A percentile compares a stretch with the other conserved stretches of the same genome.
Evolutionary conservation across 192 early-diverging fungal genomes (phyloP).

Genomic region (Cladochytrium replicatum): DNA sequence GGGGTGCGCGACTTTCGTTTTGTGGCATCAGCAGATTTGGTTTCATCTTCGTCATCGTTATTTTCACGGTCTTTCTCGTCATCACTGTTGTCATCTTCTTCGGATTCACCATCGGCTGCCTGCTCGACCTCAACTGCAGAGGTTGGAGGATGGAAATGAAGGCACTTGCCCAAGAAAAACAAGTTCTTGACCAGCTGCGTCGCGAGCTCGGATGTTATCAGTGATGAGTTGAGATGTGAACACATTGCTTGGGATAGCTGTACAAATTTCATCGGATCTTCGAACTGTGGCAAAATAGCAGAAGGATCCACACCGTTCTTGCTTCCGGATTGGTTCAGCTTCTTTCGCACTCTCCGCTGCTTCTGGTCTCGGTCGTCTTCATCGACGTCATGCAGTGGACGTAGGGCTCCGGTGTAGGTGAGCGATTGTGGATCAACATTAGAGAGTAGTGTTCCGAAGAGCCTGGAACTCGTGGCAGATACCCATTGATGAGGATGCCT

Average conservation of each 20-base stretch:
- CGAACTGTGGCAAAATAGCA: too few relatives aligned
- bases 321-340: too few relatives aligned
- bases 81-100: slow-evolving; percentile 13
- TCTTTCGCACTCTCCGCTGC: not conserved
- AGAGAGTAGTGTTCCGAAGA: slow-evolving; percentile 72
- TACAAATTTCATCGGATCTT: slow-evolving; percentile 38
- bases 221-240: slow-evolving; percentile 28
- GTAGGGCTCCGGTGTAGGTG: too few relatives aligned
- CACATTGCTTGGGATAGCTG: slow-evolving; percentile 36
- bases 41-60: slow-evolving; percentile 2
- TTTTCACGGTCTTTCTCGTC: slow-evolving; percentile 14
- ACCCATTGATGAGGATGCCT: slow-evolving; percentile 89
- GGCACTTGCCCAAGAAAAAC: slow-evolving; percentile 73
- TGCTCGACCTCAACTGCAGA: slow-evolving; percentile 4
- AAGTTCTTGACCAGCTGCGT: slow-evolving; percentile 90
- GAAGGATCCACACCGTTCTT: too few relatives aligned
- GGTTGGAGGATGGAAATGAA: slow-evolving; percentile 10
- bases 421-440: slow-evolving; percentile 54
- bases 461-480: slow-evolving; percentile 52
- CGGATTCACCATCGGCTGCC: slow-evolving; percentile 9
- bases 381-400: too few relatives aligned
- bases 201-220: slow-evolving; percentile 65
- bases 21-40: slow-evolving; percentile 8
- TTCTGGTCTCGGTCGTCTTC: too few relatives aligned
- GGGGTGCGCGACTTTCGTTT: not conserved